Conservation (phyloP, 805 yeast species). For the Jamesozyma rosinii region DNA sequence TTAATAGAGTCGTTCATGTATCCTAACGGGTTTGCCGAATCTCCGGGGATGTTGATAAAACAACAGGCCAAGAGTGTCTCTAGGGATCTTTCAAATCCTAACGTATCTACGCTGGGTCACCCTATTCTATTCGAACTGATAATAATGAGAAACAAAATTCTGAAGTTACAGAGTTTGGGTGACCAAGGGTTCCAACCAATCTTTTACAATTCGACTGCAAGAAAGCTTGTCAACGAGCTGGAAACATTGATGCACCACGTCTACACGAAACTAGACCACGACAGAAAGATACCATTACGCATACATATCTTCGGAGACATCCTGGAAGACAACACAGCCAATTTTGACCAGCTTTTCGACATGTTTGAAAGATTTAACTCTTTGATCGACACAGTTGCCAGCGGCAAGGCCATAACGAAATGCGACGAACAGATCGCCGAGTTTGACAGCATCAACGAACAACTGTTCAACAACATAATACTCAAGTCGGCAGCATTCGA, state of each 20-base stretch:
- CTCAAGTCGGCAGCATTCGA: constrained; percentile 11
- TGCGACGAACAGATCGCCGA: constrained; percentile 5
- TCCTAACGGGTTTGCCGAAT: constrained; percentile 11
- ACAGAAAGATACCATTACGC: background rate
- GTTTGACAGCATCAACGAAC: constrained; percentile 3
- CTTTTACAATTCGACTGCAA: constrained; percentile 1
- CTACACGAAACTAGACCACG: constrained; percentile 1
- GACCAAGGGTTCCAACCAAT: background rate
- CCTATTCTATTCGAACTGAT: constrained; percentile 20
- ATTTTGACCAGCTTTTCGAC: background rate
- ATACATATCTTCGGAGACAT: background rate
- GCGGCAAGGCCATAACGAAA: background rate
- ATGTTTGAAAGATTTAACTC: background rate
- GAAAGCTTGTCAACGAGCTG: constrained; percentile 1
- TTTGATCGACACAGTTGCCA: background rate
- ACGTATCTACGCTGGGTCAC: constrained; percentile 15
- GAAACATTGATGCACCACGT: constrained; percentile 2
- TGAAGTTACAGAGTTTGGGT: background rate
- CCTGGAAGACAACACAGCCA: background rate
- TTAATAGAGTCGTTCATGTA: constrained; percentile 24
- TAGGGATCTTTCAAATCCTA: background rate
- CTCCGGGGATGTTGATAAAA: constrained; percentile 6
- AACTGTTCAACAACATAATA: constrained; percentile 13
- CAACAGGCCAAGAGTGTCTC: background rate
- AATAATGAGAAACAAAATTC: constrained; percentile 12